Conservation (phyloP, 129 eudicot species). For the Flaveria linearis region DNA sequence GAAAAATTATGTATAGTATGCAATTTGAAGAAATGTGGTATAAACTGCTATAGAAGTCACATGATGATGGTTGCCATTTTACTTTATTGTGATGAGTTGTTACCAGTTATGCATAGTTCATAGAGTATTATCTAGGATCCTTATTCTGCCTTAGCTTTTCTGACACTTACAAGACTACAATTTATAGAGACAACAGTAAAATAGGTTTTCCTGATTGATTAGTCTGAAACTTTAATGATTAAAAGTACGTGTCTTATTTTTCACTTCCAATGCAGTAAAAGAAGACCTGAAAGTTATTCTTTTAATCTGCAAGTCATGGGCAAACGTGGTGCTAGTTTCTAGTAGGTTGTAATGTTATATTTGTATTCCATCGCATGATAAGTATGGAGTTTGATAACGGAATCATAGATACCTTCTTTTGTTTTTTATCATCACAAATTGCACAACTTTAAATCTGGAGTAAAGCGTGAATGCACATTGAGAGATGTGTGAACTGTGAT, state of each 20-base stretch:
- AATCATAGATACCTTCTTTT: not conserved
- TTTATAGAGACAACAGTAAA: too few species aligned
- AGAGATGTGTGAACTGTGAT: not conserved
- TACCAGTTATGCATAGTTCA: not conserved
- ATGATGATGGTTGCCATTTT: not conserved
- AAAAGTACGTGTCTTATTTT: too few species aligned
- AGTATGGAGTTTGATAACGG: not conserved
- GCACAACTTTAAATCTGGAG: not conserved
- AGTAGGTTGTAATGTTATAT: constrained; percentile 1
- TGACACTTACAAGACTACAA: not conserved
- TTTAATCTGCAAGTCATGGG: not conserved
- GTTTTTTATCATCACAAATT: not conserved
- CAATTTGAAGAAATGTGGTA: not conserved
- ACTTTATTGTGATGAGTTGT: not conserved
- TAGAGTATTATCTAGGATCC: not conserved
- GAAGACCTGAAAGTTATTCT: not conserved
- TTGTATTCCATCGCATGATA: not conserved
- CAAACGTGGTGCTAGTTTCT: not conserved
- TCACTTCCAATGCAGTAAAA: too few species aligned
- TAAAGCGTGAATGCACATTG: not conserved
- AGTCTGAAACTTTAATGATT: too few species aligned
- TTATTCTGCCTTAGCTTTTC: constrained; percentile 2
- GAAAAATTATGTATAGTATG: not conserved
- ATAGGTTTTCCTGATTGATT: too few species aligned
- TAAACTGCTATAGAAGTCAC: not conserved